Evolutionary conservation across 331 rosid species (phyloP).

Genomic region (Acacia concinna): DNA sequence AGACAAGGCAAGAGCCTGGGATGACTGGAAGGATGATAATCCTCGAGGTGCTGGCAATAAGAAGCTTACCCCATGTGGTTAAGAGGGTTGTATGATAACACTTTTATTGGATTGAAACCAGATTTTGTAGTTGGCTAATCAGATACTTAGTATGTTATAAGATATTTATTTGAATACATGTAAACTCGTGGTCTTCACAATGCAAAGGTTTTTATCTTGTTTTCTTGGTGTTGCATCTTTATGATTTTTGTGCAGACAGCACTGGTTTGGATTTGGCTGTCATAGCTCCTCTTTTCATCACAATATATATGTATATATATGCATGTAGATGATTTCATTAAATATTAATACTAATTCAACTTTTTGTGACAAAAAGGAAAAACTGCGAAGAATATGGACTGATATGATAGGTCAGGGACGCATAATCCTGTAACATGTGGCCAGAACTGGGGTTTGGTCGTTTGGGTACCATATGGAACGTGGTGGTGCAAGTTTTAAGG

Average conservation of each 20-base stretch:
- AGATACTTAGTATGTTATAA: background rate
- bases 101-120: slow-evolving; percentile 4
- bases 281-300: background rate
- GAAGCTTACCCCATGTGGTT: slow-evolving; percentile 97
- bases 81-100: slow-evolving; percentile 8
- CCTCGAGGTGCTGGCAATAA: slow-evolving; percentile 93
- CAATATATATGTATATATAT: background rate
- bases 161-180: background rate
- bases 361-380: background rate
- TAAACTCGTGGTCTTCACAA: background rate
- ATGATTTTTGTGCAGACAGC: background rate
- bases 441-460: background rate
- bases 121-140: slow-evolving; percentile 20
- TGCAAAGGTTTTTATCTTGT: background rate
- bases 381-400: background rate
- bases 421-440: background rate
- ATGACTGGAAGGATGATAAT: slow-evolving; percentile 97
- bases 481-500: background rate
- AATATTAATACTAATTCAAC: background rate
- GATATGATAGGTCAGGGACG: background rate
- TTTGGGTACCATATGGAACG: background rate
- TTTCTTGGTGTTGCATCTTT: background rate
- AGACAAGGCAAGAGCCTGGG: slow-evolving; percentile 85
- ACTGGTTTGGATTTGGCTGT: background rate
- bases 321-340: background rate